Conservation (phyloP, 176 grass and related monocot species). For the Aegilops bicornis region DNA sequence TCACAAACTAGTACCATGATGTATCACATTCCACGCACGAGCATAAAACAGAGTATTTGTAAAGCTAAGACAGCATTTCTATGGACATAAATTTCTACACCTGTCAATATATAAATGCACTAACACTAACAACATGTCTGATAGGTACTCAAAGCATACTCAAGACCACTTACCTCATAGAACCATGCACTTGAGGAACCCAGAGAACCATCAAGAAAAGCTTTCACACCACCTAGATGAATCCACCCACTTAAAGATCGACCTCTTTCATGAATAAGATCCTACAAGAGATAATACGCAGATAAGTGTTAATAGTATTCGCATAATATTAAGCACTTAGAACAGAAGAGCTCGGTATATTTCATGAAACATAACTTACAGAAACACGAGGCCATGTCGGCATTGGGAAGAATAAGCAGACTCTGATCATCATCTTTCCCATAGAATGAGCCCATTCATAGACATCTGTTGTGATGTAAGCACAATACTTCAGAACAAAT, state of each 20-base stretch:
- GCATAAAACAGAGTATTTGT: background rate
- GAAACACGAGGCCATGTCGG: slow-evolving; percentile 65
- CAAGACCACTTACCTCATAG: slow-evolving; percentile 54
- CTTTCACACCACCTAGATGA: slow-evolving; percentile 93
- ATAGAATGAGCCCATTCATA: slow-evolving; percentile 86
- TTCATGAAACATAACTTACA: slow-evolving; percentile 53
- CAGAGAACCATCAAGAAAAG: slow-evolving; percentile 88
- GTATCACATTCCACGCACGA: background rate
- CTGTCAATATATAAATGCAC: background rate
- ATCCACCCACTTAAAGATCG: slow-evolving; percentile 76
- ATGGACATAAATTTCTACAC: background rate
- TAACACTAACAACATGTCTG: background rate
- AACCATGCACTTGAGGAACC: slow-evolving; percentile 91
- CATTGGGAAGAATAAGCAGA: slow-evolving; percentile 91
- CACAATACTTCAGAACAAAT: slow-evolving; percentile 9
- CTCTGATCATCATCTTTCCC: slow-evolving; percentile 78
- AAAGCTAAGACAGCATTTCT: background rate
- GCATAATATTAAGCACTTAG: background rate
- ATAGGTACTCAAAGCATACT: background rate
- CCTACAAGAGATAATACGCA: slow-evolving; percentile 45
- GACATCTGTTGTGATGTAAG: slow-evolving; percentile 47
- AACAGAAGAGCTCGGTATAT: slow-evolving; percentile 3
- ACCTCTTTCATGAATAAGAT: slow-evolving; percentile 70
- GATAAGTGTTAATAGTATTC: slow-evolving; percentile 14
- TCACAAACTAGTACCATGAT: background rate